A percentile compares a stretch with the other conserved stretches of the same genome.
Conservation (phyloP, 2,329 filamentous ascomycete genomes). For the Monilinia polystroma region DNA sequence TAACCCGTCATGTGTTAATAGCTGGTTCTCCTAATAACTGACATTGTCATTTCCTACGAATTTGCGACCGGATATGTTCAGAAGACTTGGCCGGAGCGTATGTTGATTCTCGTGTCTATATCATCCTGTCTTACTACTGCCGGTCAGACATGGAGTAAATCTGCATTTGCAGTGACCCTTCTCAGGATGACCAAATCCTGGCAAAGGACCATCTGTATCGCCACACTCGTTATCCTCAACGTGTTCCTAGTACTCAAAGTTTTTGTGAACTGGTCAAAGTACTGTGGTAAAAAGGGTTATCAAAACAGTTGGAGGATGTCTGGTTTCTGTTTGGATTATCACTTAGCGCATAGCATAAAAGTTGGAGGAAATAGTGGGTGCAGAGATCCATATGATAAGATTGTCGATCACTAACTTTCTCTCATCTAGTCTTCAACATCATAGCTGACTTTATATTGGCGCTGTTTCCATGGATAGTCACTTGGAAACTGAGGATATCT, state of each 20-base stretch:
- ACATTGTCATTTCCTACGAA: slow-evolving; percentile 48
- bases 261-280: slow-evolving; percentile 50
- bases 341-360: slow-evolving; percentile 47
- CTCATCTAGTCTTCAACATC: slow-evolving; percentile 49
- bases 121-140: slow-evolving; percentile 37
- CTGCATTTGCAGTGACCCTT: slow-evolving; percentile 40
- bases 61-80: slow-evolving; percentile 51
- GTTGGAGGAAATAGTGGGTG: slow-evolving; percentile 51
- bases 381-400: slow-evolving; percentile 7
- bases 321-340: slow-evolving; percentile 46
- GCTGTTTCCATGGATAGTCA: slow-evolving; percentile 51
- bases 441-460: slow-evolving; percentile 55
- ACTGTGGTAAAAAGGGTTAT: slow-evolving; percentile 46
- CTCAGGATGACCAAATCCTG: slow-evolving; percentile 47
- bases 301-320: slow-evolving; percentile 48
- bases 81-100: slow-evolving; percentile 50
- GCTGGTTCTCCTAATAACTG: slow-evolving; percentile 47
- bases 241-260: slow-evolving; percentile 49
- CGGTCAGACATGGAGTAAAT: slow-evolving; percentile 43
- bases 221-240: slow-evolving; percentile 52
- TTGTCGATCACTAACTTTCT: slow-evolving; percentile 27
- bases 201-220: slow-evolving; percentile 48
- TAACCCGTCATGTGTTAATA: slow-evolving; percentile 28
- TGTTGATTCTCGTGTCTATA: slow-evolving; percentile 53
- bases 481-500: slow-evolving; percentile 49